Conservation (phyloP, 139 green algal genomes). For the Haematococcus sp. region DNA sequence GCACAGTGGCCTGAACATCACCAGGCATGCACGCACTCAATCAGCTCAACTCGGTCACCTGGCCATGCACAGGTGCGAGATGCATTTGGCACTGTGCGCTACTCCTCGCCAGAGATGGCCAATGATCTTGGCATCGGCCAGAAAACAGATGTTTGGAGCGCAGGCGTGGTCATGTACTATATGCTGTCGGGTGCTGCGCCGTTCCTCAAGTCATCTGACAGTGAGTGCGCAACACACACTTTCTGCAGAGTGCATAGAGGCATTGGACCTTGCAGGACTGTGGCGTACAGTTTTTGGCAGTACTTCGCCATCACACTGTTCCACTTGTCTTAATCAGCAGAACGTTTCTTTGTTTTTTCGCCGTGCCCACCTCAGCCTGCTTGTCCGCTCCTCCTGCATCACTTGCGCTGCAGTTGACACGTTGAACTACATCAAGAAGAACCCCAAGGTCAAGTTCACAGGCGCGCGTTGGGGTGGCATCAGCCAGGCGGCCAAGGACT, state of each 20-base stretch:
- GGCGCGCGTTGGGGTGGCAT: conserved; percentile 33
- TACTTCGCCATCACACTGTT: no score
- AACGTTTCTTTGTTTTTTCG: no score
- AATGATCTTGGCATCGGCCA: conserved; percentile 49
- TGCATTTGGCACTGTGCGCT: conserved; percentile 60
- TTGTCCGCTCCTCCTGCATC: no score
- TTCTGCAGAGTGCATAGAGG: not conserved
- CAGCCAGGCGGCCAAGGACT: conserved; percentile 43
- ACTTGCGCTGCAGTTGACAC: conserved; percentile 29
- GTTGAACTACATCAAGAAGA: conserved; percentile 42
- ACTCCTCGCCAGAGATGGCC: conserved; percentile 65
- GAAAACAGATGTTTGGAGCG: conserved; percentile 60
- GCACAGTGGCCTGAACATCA: no score
- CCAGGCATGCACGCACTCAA: no score
- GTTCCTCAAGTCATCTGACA: conserved; percentile 21
- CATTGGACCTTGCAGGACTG: no score
- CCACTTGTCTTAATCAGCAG: no score
- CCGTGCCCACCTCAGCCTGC: no score
- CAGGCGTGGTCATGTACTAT: conserved; percentile 52
- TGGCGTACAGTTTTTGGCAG: no score
- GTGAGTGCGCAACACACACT: not conserved
- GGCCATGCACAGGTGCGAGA: conserved; percentile 44
- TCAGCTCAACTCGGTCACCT: no score
- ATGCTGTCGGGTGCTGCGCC: conserved; percentile 42
- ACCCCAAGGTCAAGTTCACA: conserved; percentile 41